Base-by-base conservation (phyloP, 164 flowering plant species). In the Houttuynia cordata region DNA sequence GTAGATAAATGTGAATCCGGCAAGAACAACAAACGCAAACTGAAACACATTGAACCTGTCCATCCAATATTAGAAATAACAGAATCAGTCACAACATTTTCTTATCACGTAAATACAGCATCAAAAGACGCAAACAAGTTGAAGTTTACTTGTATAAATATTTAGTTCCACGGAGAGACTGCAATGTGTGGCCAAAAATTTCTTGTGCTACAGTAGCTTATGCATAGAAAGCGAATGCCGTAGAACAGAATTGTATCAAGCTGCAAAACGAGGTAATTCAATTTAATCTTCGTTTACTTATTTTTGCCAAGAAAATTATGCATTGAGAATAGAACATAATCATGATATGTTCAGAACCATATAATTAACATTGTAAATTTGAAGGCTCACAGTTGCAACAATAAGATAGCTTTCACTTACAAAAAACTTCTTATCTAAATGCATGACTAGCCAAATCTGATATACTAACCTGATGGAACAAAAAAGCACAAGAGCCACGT, bases 121-220 rank as follows among this genome's bases (percentile, higher is more conserved):
- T 24, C 6, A 8, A 54, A n/a, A n/a, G n/a, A n/a, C 9, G 30
- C 10, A 52, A 56, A 18, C 10, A 34, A 24, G 37, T 19, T 20
- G 30, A 23, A 52, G 73, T 95, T 76, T 42, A 91, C 97, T 86
- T 94, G 93, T 91, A 94, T 54, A 94, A 70, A 72, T 94, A 94
- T 75, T 79, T 88, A 66, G 91, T 88, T 70, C 96, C 96, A 19
- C 93, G 87, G 34, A 94, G 93, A 54, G 99, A 91, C 74, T 94
- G 77, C 77, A 94, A 71, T 10, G 97, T 94, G 79, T 94, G 99
- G 60, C 96, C 99, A 73, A 91, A 88, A 63, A 94, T 94, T 80
- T 94, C 99, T 63, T 88, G 95, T 24, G 97, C 99, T 7, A 96
- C 93, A 71, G 99, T 94, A 60, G 97, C 99, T 81, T 86, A 95